Evolutionary conservation across 768 basidiomycete species (phyloP), one percentile per base, ranked within the genome.

Genomic region (Chalciporus chontae): DNA sequence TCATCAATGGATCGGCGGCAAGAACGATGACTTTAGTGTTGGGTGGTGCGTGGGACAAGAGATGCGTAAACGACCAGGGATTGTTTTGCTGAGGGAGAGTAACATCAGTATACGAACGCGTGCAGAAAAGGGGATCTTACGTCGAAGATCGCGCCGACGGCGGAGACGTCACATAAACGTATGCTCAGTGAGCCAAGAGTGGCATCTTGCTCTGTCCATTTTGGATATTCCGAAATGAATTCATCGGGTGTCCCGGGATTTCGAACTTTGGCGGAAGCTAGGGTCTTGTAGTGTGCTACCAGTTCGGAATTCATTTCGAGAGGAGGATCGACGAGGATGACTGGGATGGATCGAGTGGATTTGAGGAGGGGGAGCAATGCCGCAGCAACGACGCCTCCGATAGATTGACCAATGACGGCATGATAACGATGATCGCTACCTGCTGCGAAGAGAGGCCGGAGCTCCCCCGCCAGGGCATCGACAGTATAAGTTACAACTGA

Each of bases 261-360:
- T 14, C 40, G 31, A 24, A 45, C 2, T 0, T 5, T 3, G 17
- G 38, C 21, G 5, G 5, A 0, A 1, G 36, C 9, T 3, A n/a
- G 1, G 31, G 0, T 15, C 10, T 31, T 26, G 9, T 44, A 19
- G 3, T 1, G 3, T 6, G 24, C 27, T 6, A 21, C 0, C 4
- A 0, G 0, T 15, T 54, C 41, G 7, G 44, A 15, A 8, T 15
- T 7, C 6, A 3, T 8, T 19, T 55, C 46, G 11, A 62, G 43
- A 2, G 57, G 56, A 3, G 59, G 52, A 13, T 67, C 65, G 11
- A 52, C n/a, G 11, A 67, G 48, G 27, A 66, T 26, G 29, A 64
- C 56, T 0, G 36, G 40, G 32, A 56, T 47, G 0, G 45, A 27
- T 10, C 23, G 52, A 1, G 54, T 27, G 8, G 43, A 40, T 6